Evolutionary conservation across 306 rosid species (phyloP).

Genomic region (Dalbergia cochinchinensis): DNA sequence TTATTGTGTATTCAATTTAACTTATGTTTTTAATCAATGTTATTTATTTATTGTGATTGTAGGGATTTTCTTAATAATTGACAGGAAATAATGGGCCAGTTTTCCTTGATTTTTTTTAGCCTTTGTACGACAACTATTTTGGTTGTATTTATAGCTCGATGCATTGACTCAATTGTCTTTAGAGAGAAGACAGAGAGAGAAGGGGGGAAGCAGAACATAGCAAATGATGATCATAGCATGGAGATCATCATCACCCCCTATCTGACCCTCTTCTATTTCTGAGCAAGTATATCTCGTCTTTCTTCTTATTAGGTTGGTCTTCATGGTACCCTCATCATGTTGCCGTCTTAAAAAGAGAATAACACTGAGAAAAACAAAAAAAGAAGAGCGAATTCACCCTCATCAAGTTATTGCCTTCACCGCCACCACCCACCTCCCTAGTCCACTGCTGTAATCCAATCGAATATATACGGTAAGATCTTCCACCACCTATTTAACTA

Average conservation of each 20-base stretch:
- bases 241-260: slow-evolving; percentile 64
- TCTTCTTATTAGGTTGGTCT: slow-evolving; percentile 58
- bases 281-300: slow-evolving; percentile 54
- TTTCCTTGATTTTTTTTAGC: slow-evolving; percentile 24
- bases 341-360: slow-evolving; percentile 49
- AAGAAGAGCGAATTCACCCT: not conserved
- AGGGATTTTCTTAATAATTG: slow-evolving; percentile 9
- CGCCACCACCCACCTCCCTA: slow-evolving; percentile 3
- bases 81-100: slow-evolving; percentile 65
- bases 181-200: slow-evolving; percentile 40
- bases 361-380: too few relatives aligned
- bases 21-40: not conserved
- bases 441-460: not conserved
- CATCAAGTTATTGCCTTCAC: not conserved
- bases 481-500: not conserved
- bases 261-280: slow-evolving; percentile 60
- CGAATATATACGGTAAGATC: slow-evolving; percentile 36
- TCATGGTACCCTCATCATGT: slow-evolving; percentile 51
- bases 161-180: slow-evolving; percentile 62
- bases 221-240: slow-evolving; percentile 60
- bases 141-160: slow-evolving; percentile 55
- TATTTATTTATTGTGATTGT: not conserved
- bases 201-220: slow-evolving; percentile 36
- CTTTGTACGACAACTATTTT: slow-evolving; percentile 54
- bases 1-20: not conserved